Evolutionary conservation across 75 land plant species (phyloP).

Genomic region (Selaginella moellendorffii): DNA sequence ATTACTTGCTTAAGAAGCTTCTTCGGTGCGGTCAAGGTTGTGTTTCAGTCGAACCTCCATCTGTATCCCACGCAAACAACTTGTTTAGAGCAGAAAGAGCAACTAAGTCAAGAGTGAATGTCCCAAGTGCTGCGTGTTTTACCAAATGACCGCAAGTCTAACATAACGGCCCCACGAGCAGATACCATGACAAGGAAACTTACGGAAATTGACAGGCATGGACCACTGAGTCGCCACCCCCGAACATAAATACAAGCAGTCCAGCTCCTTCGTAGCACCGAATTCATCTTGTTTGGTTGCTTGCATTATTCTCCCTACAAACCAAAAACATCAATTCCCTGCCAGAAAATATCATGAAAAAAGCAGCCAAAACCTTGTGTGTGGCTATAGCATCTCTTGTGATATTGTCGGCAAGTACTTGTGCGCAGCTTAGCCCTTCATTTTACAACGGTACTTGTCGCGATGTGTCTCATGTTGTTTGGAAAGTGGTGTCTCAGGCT

Average conservation of each 20-base stretch:
- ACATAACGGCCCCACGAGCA: too few species aligned
- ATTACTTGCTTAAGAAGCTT: neutral
- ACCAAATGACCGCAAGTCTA: neutral
- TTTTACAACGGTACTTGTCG: conserved; percentile 1
- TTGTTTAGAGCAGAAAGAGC: neutral
- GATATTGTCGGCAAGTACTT: too few species aligned
- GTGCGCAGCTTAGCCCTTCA: neutral
- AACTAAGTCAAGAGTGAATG: neutral
- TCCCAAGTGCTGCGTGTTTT: neutral
- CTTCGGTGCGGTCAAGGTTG: neutral
- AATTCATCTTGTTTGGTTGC: too few species aligned
- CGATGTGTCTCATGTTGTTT: neutral
- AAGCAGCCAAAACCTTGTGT: too few species aligned
- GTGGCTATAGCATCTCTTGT: neutral
- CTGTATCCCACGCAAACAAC: neutral
- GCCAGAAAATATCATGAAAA: too few species aligned
- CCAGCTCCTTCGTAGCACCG: too few species aligned
- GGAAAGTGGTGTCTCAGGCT: conserved; percentile 1
- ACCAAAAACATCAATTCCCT: neutral
- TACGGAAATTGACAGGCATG: too few species aligned
- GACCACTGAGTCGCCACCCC: too few species aligned
- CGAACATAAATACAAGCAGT: neutral
- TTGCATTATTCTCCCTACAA: too few species aligned
- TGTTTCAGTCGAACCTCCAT: neutral
- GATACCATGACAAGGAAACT: neutral